These are phyloP conservation scores for Carex scoparia DNA, from an alignment of 176 grass and related monocot species.

Conservation along the genomic window DNA sequence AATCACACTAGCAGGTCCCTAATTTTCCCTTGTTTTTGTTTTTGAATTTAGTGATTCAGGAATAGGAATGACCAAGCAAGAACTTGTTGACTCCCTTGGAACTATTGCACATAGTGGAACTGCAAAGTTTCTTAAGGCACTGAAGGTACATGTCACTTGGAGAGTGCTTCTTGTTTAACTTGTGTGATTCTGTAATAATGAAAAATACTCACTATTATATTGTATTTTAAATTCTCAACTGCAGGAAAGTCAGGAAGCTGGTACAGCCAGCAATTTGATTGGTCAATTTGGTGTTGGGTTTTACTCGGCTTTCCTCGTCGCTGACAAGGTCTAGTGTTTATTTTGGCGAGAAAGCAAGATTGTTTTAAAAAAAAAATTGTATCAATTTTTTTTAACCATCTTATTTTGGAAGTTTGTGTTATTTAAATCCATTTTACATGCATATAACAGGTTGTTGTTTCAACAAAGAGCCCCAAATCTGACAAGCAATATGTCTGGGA, in stretches of 20 bases:
- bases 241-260: constrained; percentile 93
- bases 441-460: constrained; percentile 59
- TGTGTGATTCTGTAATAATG: not conserved
- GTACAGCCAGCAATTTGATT: constrained; percentile 87
- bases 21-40: not conserved
- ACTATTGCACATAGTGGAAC: constrained; percentile 97
- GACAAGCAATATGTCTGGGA: constrained; percentile 99
- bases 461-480: constrained; percentile 91
- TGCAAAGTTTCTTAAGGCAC: constrained; percentile 85
- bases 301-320: constrained; percentile 92
- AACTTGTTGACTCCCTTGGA: constrained; percentile 87
- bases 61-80: constrained; percentile 95
- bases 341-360: not conserved
- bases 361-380: not conserved
- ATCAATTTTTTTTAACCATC: not conserved
- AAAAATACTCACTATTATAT: constrained; percentile 13
- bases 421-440: not conserved
- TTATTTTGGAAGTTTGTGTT: not conserved
- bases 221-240: constrained; percentile 12
- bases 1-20: not conserved
- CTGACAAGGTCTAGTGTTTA: constrained; percentile 68
- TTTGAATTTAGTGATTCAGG: constrained; percentile 67
- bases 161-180: not conserved
- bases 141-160: constrained; percentile 53
- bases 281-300: constrained; percentile 99